Evolutionary conservation across 1,284 basidiomycete species (phyloP), one percentile per base, ranked within the genome.

Genomic region (Sutorius eximius): DNA sequence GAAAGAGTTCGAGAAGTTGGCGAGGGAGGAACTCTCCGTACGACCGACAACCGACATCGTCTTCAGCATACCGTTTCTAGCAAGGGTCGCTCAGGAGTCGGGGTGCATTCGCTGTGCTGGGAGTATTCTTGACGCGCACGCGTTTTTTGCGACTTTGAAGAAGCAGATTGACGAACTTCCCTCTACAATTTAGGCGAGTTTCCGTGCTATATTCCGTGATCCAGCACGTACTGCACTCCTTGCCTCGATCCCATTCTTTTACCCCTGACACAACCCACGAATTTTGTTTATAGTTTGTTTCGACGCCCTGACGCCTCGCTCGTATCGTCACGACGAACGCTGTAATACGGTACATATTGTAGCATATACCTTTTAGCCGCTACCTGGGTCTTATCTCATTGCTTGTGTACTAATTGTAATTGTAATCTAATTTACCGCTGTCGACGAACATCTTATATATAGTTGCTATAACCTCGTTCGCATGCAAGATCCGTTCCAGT

Each of bases 71-170:
- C 71, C 75, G 40, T 89, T 87, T 65, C 62, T 89, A 48, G 79
- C 81, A 36, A 69, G 76, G 59, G 81, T 75, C 24, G 81, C 78
- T 12, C 73, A 70, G 53, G 74, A 71, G 49, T 69, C 75, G 2
- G 82, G 79, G 8, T 87, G 86, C 62, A 65, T 75, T 52, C 73
- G 82, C 27, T 89, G 87, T 68, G 73, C 82, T 27, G 80, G 77
- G 40, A 87, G 84, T 67, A 76, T 89, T 32, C 67, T 87, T 42
- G 79, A 82, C 50, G 80, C 84, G 18, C 79, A 81, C 66, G 73
- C 70, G 55, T 85, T 82, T 63, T 68, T 89, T 54, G 69, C 77
- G 55, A 61, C 72, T 48, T 63, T 89, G 65, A 85, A 81, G 74
- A 70, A 67, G 53, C 71, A 69, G 47, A 86, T 89, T 49, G 85